Conservation (phyloP, 345 rosid genomes). For the Leavenworthia alabamica region DNA sequence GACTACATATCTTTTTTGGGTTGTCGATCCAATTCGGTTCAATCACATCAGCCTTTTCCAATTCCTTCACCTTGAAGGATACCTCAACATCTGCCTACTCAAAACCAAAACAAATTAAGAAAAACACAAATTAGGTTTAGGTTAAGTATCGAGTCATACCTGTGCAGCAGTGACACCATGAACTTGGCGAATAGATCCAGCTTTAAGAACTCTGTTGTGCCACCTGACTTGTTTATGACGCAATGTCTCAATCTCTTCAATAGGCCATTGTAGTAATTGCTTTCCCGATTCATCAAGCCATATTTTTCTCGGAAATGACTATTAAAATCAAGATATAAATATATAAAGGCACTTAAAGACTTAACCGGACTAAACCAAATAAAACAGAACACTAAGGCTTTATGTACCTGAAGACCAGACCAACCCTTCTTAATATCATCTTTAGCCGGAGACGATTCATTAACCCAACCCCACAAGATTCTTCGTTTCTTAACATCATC, state of each 20-base stretch:
- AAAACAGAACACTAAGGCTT: neutral
- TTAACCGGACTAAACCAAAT: neutral
- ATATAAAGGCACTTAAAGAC: neutral
- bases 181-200: constrained; percentile 41
- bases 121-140: neutral
- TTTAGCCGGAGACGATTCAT: constrained; percentile 40
- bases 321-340: neutral
- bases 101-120: neutral
- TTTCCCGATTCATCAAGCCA: constrained; percentile 49
- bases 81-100: constrained; percentile 74
- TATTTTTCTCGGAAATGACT: constrained; percentile 62
- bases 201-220: constrained; percentile 26
- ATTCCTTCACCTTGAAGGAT: constrained; percentile 35
- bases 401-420: constrained; percentile 33
- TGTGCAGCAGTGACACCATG: constrained; percentile 50
- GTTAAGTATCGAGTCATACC: constrained; percentile 16
- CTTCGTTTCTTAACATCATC: constrained; percentile 46
- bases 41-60: constrained; percentile 40
- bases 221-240: constrained; percentile 31
- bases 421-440: constrained; percentile 32
- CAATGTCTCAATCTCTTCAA: constrained; percentile 50
- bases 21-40: constrained; percentile 46
- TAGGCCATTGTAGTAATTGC: constrained; percentile 62
- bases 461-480: constrained; percentile 65
- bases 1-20: constrained; percentile 48